These are phyloP conservation scores for Cicer arietinum DNA, from an alignment of 306 rosid species.

Conservation along the genomic window DNA sequence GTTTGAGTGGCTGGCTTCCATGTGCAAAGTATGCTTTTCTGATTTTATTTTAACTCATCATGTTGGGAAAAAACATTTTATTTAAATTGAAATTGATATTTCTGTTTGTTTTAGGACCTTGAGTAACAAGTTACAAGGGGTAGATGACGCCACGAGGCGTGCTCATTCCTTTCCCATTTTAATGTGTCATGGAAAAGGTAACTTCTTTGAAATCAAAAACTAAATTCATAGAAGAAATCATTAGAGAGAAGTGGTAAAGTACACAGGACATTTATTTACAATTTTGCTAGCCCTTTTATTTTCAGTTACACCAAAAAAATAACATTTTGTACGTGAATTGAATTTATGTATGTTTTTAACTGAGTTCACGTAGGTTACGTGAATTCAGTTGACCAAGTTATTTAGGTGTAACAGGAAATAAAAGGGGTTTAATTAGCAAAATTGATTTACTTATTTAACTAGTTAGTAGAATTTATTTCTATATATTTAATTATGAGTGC, in stretches of 20 bases:
- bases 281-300: too few relatives aligned
- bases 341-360: too few relatives aligned
- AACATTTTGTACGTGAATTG: too few relatives aligned
- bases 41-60: conserved; percentile 32
- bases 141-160: conserved; percentile 66
- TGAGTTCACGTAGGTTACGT: too few relatives aligned
- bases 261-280: too few relatives aligned
- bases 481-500: not conserved
- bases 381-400: too few relatives aligned
- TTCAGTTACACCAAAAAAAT: too few relatives aligned
- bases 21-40: conserved; percentile 78
- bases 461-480: not conserved
- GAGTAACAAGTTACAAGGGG: conserved; percentile 66
- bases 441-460: not conserved
- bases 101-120: conserved; percentile 64
- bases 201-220: conserved; percentile 2
- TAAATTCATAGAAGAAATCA: not conserved
- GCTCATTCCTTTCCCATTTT: conserved; percentile 80
- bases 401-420: too few relatives aligned
- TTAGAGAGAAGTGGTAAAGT: not conserved
- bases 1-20: conserved; percentile 99
- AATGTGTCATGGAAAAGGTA: conserved; percentile 97
- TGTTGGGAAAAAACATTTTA: conserved; percentile 15
- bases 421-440: too few relatives aligned
- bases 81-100: conserved; percentile 24